Base-by-base conservation (phyloP, 2,329 filamentous ascomycete genomes). In the Aspergillus persii region DNA sequence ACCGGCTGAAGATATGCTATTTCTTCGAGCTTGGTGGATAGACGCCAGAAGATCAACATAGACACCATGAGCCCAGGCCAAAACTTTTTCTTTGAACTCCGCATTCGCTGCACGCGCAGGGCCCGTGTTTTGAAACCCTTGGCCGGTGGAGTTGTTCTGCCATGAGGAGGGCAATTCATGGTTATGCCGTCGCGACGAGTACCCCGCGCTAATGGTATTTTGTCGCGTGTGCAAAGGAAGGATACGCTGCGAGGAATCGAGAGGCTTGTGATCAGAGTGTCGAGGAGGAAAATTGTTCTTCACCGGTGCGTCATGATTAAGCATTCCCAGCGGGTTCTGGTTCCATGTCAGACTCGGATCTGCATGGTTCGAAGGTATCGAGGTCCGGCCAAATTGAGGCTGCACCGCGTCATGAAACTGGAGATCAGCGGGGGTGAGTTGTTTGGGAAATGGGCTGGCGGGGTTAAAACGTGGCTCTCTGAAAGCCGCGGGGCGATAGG, bases 21-120 rank as follows among this genome's bases (percentile, higher is more conserved):
- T 75, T 56, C 76, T 75, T 61, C 75, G 74, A 41, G 77, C 80
- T 54, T 85, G 82, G 61, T 89, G 86, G 6, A 90, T 79, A 63
- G 85, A 86, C 8, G 85, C 77, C 3, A 93, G 77, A 7, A 94
- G 81, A 63, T 91, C 87, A 51, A 89, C 80, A 73, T 93, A 93
- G 33, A 88, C 84, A 64, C 82, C 82, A 71, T 92, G 88, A n/a
- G 89, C 90, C 76, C 86, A 87, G 12, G 83, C 79, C 27, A 92
- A 76, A 2, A 85, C 84, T 63, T 86, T 88, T 63, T 92, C 89
- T 63, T 86, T 88, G 69, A 91, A 91, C 58, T 81, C 79, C 11
- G 73, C 69, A 64, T 80, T 79, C 9, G 64, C 69, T n/a, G 71
- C 66, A 5, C 68, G 68, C 23, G 69, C 66, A 7, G 68, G 55